Base-by-base conservation (phyloP, 176 grass and related monocot genomes). In the Dendrocalamus sinicus region DNA sequence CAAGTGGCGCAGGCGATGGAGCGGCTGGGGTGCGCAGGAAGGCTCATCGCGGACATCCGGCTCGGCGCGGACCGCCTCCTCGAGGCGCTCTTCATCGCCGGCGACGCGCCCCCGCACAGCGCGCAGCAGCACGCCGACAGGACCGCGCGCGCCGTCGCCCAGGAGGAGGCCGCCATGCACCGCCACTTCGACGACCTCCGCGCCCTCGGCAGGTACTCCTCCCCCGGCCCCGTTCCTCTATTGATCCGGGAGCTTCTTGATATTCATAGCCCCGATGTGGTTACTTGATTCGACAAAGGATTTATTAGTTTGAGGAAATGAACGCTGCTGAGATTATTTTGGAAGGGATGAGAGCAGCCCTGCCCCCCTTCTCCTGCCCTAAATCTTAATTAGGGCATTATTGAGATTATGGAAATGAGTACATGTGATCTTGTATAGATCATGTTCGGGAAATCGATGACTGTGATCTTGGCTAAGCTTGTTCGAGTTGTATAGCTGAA, bases 1-100 rank as follows among this genome's bases (percentile, higher is more conserved):
- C 93, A 95, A 92, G 96, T 98, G 75, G 93, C 96, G 13, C 93
- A 93, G 90, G 93, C 93, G 73, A 98, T 98, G 96, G 93, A 98
- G 74, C 88, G 93, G 2, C 93, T 98, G 65, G 90, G 86, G 19
- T 79, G 77, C 23, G 93, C 93, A 6, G 92, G 89, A 11, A 85
- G 96, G 19, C 78, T 98, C 55, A 98, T 98, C 77, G 96, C 93
- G 24, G 96, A 95, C 63, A 98, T 98, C 75, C 90, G 92, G 32
- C 86, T 98, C 13, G 90, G 93, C 17, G 96, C 93, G 22, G 96
- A 98, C 69, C 96, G 92, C 66, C 81, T 99, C 17, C 88, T 99
- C 37, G 96, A 99, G 89, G 93, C 93, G 41, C 88, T 99, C 54
- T 90, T 99, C 54, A 35, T 92, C 64, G 75, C 90, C 62, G 89